Conservation (phyloP, 2,329 filamentous ascomycete species). For the Reticulascus tulasneorum region DNA sequence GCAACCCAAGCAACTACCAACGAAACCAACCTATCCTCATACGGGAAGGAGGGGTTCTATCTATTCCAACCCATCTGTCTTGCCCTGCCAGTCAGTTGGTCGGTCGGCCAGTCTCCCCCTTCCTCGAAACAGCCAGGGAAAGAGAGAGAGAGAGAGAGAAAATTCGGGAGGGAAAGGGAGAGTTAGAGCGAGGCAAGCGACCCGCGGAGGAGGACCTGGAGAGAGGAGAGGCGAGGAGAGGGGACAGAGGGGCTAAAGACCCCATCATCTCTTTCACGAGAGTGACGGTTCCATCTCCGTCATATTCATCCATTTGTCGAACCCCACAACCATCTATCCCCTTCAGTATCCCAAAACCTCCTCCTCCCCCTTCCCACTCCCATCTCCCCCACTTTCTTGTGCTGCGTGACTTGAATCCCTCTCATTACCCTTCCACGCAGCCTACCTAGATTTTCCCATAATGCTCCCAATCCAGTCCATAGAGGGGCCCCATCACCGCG, state of each 20-base stretch:
- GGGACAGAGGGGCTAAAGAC: conserved; percentile 1
- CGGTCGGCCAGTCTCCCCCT: too few relatives aligned
- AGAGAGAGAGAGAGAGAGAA: too few relatives aligned
- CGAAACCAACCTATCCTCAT: too few relatives aligned
- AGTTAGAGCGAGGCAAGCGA: too few relatives aligned
- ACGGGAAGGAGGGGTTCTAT: too few relatives aligned
- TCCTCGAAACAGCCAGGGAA: too few relatives aligned
- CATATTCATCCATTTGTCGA: conserved; percentile 6
- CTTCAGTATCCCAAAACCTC: conserved; percentile 8
- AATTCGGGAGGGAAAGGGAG: too few relatives aligned
- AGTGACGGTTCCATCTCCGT: conserved; percentile 1
- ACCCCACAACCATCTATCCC: conserved; percentile 13
- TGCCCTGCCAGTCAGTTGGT: too few relatives aligned
- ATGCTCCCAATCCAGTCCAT: conserved; percentile 54
- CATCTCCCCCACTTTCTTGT: conserved; percentile 23
- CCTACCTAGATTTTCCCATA: conserved; percentile 19
- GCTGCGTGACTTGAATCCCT: conserved; percentile 28
- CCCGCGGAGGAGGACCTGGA: too few relatives aligned
- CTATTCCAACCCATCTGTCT: too few relatives aligned
- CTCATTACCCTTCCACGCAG: conserved; percentile 19
- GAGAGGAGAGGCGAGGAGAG: conserved; percentile 4
- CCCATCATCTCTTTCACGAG: conserved; percentile 1
- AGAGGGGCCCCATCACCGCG: conserved; percentile 45
- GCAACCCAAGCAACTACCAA: too few relatives aligned
- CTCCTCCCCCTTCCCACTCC: conserved; percentile 12